Evolutionary conservation across 2,329 filamentous ascomycete species (phyloP), one percentile per base, ranked within the genome.

Genomic region (Nigrograna mackinnonii): DNA sequence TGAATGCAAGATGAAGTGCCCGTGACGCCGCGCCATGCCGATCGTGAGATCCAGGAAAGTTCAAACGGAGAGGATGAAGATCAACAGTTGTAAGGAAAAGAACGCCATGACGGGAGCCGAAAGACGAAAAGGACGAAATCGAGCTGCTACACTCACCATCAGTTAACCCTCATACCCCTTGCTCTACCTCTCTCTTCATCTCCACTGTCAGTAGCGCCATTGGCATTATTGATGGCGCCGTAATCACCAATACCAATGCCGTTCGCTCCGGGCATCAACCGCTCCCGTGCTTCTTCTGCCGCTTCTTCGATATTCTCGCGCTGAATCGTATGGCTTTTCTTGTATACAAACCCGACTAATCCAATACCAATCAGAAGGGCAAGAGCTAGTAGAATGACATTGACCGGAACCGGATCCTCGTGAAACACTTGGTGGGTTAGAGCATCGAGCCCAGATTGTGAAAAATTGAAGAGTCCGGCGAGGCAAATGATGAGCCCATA

Each of bases 401-500:
- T 94, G 11, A 95, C 85, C 0, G 89, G 89, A 0, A 89, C 72
- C 0, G 91, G 91, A 62, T 95, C 77, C 4, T 84, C 82, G 17
- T 74, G 56, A 60, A 92, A 96, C 0, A 78, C 77, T 42, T 81
- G 76, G 60, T 95, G 88, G 30, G 91, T 90, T 24, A 92, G 65
- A 18, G 85, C 82, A 65, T 96, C 91, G 22, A 96, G 76, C 0
- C 81, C 89, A 4, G 85, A 86, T 71, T 95, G 90, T 1, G 82
- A 82, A 60, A 96, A 91, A 68, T 95, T 95, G 59, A 91, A 79
- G 1, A 96, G 66, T 0, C 91, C 91, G 0, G 90, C 86, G 2
- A 94, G 72, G 68, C 89, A 95, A 55, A 96, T 95, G 52, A 95
- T 87, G 16, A 91, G 78, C 9, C 91, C 91, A 68, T 96, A 96